Percentiles rank a stretch among this genome's conserved stretches.
phyloP scores from a whole-genome alignment of 2,329 filamentous ascomycete genomes.

The Aphanocladium album region DNA sequence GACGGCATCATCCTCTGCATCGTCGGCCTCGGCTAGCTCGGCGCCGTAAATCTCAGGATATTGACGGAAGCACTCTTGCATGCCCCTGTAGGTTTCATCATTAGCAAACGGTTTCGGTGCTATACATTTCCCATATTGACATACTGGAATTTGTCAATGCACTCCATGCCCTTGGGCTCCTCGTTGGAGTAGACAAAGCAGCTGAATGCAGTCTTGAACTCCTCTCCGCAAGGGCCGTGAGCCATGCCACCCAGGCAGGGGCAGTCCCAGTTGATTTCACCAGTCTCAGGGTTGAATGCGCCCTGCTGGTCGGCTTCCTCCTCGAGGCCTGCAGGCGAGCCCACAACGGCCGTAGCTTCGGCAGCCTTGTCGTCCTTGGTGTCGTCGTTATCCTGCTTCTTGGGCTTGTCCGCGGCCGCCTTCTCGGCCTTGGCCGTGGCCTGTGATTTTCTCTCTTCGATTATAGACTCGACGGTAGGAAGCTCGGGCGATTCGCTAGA shows the following conservation, averaged over 20 bases:
- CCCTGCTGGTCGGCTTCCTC: conserved; percentile 81
- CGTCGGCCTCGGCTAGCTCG: conserved; percentile 75
- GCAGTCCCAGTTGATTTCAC: conserved; percentile 99
- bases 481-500: conserved; percentile 36
- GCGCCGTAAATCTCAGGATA: conserved; percentile 91
- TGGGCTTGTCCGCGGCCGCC: conserved; percentile 24
- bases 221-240: conserved; percentile 86
- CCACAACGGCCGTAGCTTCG: conserved; percentile 19
- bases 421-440: conserved; percentile 20
- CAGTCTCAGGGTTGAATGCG: conserved; percentile 96
- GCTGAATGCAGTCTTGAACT: conserved; percentile 94
- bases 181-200: conserved; percentile 95
- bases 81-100: conserved; percentile 55
- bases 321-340: conserved; percentile 56
- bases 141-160: conserved; percentile 95
- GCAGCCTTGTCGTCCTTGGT: conserved; percentile 20
- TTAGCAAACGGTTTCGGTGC: conserved; percentile 21
- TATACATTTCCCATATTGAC: conserved; percentile 28
- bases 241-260: conserved; percentile 97
- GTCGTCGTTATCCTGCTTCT: no score
- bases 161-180: conserved; percentile 96
- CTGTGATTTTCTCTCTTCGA: conserved; percentile 49
- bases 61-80: conserved; percentile 94
- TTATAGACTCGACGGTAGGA: conserved; percentile 61
- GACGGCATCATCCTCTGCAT: conserved; percentile 27